Conservation (phyloP, 2,329 filamentous ascomycete genomes). For the Didymella exigua region DNA sequence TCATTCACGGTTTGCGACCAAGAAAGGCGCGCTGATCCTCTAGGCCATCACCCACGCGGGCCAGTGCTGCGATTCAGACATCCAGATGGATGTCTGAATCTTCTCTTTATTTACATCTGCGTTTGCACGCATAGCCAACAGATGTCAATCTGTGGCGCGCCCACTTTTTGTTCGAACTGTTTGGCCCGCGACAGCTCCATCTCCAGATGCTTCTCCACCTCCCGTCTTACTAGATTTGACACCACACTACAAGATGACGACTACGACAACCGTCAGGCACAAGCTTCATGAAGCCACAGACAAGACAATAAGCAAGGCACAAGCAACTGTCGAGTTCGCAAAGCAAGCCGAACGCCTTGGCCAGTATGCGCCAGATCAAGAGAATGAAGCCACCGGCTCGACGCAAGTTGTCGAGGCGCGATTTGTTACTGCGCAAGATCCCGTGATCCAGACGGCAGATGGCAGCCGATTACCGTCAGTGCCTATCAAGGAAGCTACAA, state of each 20-base stretch:
- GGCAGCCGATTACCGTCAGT: slow-evolving; percentile 71
- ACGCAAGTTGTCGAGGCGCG: slow-evolving; percentile 66
- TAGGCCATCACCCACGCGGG: slow-evolving; percentile 14
- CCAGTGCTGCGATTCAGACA: slow-evolving; percentile 6
- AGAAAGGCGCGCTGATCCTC: slow-evolving; percentile 17
- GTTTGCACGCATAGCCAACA: not conserved
- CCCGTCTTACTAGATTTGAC: slow-evolving; percentile 23
- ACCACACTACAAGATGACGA: slow-evolving; percentile 31
- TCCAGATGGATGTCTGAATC: slow-evolving; percentile 12
- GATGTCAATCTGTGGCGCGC: not conserved
- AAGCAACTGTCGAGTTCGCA: slow-evolving; percentile 61
- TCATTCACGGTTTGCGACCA: slow-evolving; percentile 10
- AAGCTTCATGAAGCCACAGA: slow-evolving; percentile 28
- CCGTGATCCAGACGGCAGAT: slow-evolving; percentile 71
- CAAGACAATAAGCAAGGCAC: slow-evolving; percentile 38
- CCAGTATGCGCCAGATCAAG: slow-evolving; percentile 49
- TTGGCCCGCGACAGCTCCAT: slow-evolving; percentile 16
- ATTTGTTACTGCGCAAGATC: slow-evolving; percentile 70
- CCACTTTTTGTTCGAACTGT: slow-evolving; percentile 1
- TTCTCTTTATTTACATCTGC: slow-evolving; percentile 10
- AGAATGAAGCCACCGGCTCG: slow-evolving; percentile 50
- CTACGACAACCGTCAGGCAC: slow-evolving; percentile 25
- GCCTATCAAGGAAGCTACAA: slow-evolving; percentile 71
- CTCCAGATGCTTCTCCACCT: slow-evolving; percentile 27
- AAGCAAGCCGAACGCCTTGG: slow-evolving; percentile 62